phyloP scores from a whole-genome alignment of 2,329 filamentous ascomycete genomes.

The Zasmidium cellare region DNA sequence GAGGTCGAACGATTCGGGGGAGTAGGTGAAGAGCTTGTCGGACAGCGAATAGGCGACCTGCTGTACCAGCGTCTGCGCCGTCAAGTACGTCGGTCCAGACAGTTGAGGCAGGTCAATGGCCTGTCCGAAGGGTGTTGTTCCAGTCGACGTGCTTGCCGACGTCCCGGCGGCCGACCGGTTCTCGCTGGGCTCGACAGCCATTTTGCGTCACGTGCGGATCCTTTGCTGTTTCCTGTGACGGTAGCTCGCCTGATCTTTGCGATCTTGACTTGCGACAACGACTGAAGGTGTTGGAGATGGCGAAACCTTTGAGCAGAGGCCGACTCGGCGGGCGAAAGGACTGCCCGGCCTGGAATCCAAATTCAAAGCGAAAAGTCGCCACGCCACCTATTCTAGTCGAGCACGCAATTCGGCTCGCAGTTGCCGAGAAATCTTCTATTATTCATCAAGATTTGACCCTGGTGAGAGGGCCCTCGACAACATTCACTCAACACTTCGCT shows the following conservation, averaged over 20 bases:
- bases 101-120: slow-evolving; percentile 59
- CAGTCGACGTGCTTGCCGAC: background rate
- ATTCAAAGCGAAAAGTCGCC: slow-evolving; percentile 7
- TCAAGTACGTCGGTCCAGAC: slow-evolving; percentile 86
- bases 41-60: slow-evolving; percentile 94
- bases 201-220: slow-evolving; percentile 11
- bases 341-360: background rate
- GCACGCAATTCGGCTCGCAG: background rate
- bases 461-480: background rate
- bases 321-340: background rate
- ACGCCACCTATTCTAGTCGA: too few species aligned
- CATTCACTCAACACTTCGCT: background rate
- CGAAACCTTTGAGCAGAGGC: background rate
- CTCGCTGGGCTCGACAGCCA: slow-evolving; percentile 36
- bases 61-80: slow-evolving; percentile 89
- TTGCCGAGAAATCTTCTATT: background rate
- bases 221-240: background rate
- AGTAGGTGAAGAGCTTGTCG: slow-evolving; percentile 97
- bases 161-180: slow-evolving; percentile 27
- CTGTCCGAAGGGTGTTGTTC: slow-evolving; percentile 49
- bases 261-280: background rate
- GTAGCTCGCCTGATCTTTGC: background rate
- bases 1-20: slow-evolving; percentile 87
- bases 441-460: background rate
- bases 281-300: background rate